Percentiles rank a stretch among this genome's conserved stretches.
These are phyloP conservation scores for Wickerhamomyces bovis DNA, from an alignment of 805 yeast species.

Conservation along the genomic window DNA sequence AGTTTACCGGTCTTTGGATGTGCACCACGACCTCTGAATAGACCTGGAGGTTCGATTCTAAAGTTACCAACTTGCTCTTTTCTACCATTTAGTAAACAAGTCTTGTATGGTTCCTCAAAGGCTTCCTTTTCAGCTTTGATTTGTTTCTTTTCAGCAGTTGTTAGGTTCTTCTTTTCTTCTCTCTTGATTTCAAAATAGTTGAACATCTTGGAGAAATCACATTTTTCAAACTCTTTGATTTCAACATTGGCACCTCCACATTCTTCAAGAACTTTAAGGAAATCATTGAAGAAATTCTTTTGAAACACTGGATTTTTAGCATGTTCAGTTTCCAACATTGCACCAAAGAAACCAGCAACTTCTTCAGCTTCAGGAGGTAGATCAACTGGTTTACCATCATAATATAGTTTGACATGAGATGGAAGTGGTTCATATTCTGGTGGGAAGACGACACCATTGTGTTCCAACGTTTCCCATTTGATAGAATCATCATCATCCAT, in stretches of 20 bases:
- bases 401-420: conserved; percentile 61
- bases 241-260: conserved; percentile 57
- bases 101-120: conserved; percentile 74
- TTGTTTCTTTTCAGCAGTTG: conserved; percentile 69
- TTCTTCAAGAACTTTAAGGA: conserved; percentile 59
- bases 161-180: conserved; percentile 63
- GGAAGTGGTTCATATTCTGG: conserved; percentile 90
- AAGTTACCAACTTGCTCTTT: conserved; percentile 92
- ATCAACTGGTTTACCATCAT: conserved; percentile 69
- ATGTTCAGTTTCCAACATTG: conserved; percentile 83
- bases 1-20: conserved; percentile 94
- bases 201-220: conserved; percentile 75
- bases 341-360: conserved; percentile 93
- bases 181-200: conserved; percentile 63
- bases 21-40: conserved; percentile 94
- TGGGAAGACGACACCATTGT: conserved; percentile 89
- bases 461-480: conserved; percentile 84
- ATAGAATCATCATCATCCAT: conserved; percentile 62
- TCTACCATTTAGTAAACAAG: conserved; percentile 78
- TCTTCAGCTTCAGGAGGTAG: conserved; percentile 86
- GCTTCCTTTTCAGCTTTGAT: conserved; percentile 68
- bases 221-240: conserved; percentile 53
- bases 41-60: conserved; percentile 92
- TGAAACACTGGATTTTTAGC: conserved; percentile 83
- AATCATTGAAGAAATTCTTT: conserved; percentile 81